Evolutionary conservation across 2,329 filamentous ascomycete genomes (phyloP), one percentile per base, ranked within the genome.

Genomic region (Colletotrichum salicis): DNA sequence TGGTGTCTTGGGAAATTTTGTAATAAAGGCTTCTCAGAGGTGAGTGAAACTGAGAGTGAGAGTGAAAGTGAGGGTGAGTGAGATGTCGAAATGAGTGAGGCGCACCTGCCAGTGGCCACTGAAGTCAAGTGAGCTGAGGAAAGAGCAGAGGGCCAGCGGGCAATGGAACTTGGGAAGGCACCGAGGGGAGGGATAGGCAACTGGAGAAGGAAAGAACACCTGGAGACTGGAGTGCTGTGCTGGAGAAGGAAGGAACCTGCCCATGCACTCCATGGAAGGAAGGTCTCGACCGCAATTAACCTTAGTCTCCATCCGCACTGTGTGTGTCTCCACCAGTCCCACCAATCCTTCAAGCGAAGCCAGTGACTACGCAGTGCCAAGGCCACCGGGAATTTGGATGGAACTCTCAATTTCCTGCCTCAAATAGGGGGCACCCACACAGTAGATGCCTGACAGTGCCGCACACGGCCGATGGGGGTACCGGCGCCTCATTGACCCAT

Each of bases 401-500:
- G 54, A 64, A 69, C 69, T 27, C 35, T 60, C 59, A 69, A 71
- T 69, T 69, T 71, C 65, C 65, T 69, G 45, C 68, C 64, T 54
- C 51, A n/a, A 41, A 56, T 31, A 41, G 63, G 19, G 59, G 65
- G 59, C 15, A 15, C 3, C 2, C 6, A 24, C 19, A 60, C 65
- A 58, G 64, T 59, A 1, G 7, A 4, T 37, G 7, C 1, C 3
- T 4, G 13, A 41, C 2, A 1, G 7, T 15, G 2, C 1, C 2
- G 5, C 13, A 41, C 54, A 68, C 10, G 3, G 24, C n/a, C 35
- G 5, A 1, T 19, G 2, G 3, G 5, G 15, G 15, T 41, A 19
- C 15, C 37, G 27, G 27, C 6, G 15, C 37, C 15, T 12, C 35
- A 4, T 8, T 8, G 48, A 13, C 5, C 41, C 3, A 1, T n/a